Base-by-base conservation (phyloP, 192 early-diverging fungal species). In the Coemansia sp. region DNA sequence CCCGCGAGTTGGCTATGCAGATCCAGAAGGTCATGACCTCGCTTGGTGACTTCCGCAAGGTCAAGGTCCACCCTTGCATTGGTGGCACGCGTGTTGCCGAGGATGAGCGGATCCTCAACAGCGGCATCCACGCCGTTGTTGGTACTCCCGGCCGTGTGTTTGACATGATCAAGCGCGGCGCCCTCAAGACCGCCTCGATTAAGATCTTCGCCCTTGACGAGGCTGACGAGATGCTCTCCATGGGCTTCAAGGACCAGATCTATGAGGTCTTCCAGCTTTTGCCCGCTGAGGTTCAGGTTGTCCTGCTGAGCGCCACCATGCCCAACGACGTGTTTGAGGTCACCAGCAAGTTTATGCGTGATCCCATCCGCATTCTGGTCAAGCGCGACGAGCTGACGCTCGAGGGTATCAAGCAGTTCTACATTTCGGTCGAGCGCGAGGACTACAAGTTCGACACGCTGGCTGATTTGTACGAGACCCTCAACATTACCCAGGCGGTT, bases 131-230 rank as follows among this genome's bases (percentile, higher is more conserved):
- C 69, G 89, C 98, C 49, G 95, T 99, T 66, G 93, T 96, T 64
- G 98, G 98, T 76, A 99, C 98, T 62, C 98, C 98, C 60, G 97
- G 97, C 73, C 95, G 98, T 87, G 95, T 99, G 66, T 93, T 87
- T 65, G 98, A 99, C 85, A 98, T 99, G 97, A 95, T 99, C 80
- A 92, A 95, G 87, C 93, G 97, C 68, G 74, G 91, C 66, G 88
- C 89, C 70, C 87, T 99, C 76, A 87, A 91, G 58, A 91, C 95
- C 63, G 87, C 90, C 64, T 29, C 82, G 70, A 92, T 99, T 83
- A 97, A 98, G 89, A 94, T 99, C 90, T 95, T 99, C 80, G 94
- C 98, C 65, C 90, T 99, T 50, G 98, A 99, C 76, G 98, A 99
- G 86, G 98, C 98, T 60, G 98, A 99, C 83, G 96, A 98, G 83